A percentile compares a stretch with the other conserved stretches of the same genome.
Conservation (phyloP, 306 rosid genomes). For the Canavalia ensiformis region DNA sequence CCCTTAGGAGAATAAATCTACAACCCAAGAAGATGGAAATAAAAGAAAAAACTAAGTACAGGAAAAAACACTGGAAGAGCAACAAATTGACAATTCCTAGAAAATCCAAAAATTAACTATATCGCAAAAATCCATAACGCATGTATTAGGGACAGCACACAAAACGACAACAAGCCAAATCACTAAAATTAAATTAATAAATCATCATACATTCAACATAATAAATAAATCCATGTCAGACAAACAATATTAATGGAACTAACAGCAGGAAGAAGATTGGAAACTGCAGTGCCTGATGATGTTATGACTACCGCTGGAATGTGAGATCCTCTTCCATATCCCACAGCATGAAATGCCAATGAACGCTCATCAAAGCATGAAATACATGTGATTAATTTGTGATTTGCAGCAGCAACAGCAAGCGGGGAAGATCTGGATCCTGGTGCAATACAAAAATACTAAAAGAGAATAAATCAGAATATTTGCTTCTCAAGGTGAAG, state of each 20-base stretch:
- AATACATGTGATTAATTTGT: conserved; percentile 77
- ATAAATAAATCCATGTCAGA: neutral
- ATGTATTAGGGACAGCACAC: conserved; percentile 23
- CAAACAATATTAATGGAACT: conserved; percentile 52
- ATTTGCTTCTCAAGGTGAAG: conserved; percentile 32
- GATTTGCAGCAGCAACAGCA: conserved; percentile 95
- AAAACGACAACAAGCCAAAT: conserved; percentile 22
- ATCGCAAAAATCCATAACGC: neutral
- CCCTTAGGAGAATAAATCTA: conserved; percentile 35
- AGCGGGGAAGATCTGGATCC: conserved; percentile 99
- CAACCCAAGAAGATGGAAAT: conserved; percentile 35
- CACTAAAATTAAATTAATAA: conserved; percentile 14
- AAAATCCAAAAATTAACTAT: neutral
- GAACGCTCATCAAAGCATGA: conserved; percentile 95
- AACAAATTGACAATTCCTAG: conserved; percentile 11
- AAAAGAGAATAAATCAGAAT: conserved; percentile 61
- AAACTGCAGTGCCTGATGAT: conserved; percentile 97
- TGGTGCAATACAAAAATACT: conserved; percentile 98
- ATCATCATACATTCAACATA: conserved; percentile 19
- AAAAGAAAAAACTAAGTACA: conserved; percentile 27
- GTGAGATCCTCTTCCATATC: conserved; percentile 93
- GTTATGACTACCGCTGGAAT: conserved; percentile 92
- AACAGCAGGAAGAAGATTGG: conserved; percentile 98
- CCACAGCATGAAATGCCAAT: conserved; percentile 96
- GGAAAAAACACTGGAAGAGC: neutral